Percentiles rank a stretch among this genome's conserved stretches.
Evolutionary conservation across 1,284 basidiomycete genomes (phyloP).

Genomic region (Trametes versicolor): DNA sequence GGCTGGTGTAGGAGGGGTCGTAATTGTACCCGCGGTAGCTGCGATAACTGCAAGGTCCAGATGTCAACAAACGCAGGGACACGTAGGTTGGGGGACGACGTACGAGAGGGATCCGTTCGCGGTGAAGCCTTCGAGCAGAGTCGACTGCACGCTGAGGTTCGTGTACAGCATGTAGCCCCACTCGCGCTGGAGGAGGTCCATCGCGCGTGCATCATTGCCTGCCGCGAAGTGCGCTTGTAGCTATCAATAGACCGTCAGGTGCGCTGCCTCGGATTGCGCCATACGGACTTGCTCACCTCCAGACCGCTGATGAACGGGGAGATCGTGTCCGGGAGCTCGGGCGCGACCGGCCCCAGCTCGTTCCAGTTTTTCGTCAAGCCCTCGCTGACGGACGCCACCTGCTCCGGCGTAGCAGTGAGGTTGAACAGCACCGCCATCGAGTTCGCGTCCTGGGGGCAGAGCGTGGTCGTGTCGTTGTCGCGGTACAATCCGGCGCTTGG

Average conservation of each 20-base stretch:
- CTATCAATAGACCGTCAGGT: slow-evolving; percentile 37
- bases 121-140: slow-evolving; percentile 61
- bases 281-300: slow-evolving; percentile 48
- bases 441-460: slow-evolving; percentile 62
- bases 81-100: slow-evolving; percentile 21
- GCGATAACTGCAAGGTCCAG: slow-evolving; percentile 48
- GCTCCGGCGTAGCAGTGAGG: slow-evolving; percentile 51
- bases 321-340: slow-evolving; percentile 62
- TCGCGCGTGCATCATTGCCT: slow-evolving; percentile 55
- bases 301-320: slow-evolving; percentile 61
- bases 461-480: slow-evolving; percentile 54
- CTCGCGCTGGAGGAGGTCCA: slow-evolving; percentile 57
- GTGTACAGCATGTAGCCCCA: slow-evolving; percentile 68
- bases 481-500: slow-evolving; percentile 53
- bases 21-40: slow-evolving; percentile 58
- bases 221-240: slow-evolving; percentile 61
- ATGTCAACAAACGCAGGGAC: background rate
- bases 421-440: slow-evolving; percentile 61
- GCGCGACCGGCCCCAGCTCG: slow-evolving; percentile 56
- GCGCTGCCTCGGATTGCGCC: too few relatives aligned
- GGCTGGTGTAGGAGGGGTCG: slow-evolving; percentile 58
- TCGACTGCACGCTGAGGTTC: slow-evolving; percentile 59
- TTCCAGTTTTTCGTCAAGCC: slow-evolving; percentile 60
- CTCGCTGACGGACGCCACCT: slow-evolving; percentile 53
- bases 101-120: slow-evolving; percentile 60